These are phyloP conservation scores for Fraxinus albicans DNA, from an alignment of 305 asterid species.

Conservation along the genomic window DNA sequence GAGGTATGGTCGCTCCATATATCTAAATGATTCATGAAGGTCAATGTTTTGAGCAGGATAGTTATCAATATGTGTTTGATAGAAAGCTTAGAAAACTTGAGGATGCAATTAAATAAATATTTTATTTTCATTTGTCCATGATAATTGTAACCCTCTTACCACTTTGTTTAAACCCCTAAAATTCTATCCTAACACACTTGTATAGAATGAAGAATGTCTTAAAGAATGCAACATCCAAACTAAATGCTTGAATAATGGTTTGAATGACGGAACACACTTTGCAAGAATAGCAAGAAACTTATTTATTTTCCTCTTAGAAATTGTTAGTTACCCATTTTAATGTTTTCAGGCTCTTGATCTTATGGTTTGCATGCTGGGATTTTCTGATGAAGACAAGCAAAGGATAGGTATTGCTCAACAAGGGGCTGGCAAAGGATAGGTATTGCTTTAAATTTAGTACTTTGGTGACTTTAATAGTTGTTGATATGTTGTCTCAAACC, in stretches of 20 bases:
- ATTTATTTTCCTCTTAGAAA: not conserved
- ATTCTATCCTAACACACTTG: not conserved
- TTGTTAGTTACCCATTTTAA: slow-evolving; percentile 1
- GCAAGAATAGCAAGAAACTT: not conserved
- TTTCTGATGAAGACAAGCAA: slow-evolving; percentile 93
- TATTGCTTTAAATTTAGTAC: too few relatives aligned
- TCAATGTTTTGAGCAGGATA: not conserved
- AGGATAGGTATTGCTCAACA: slow-evolving; percentile 87
- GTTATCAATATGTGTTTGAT: not conserved
- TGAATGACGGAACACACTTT: not conserved
- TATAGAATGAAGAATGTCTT: not conserved
- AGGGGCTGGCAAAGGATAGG: slow-evolving; percentile 88
- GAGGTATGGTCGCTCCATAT: slow-evolving; percentile 54
- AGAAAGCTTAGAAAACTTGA: not conserved
- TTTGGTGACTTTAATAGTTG: too few relatives aligned
- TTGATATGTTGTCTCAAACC: too few relatives aligned
- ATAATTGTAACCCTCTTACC: not conserved
- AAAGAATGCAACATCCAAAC: not conserved
- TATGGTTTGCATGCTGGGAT: slow-evolving; percentile 95
- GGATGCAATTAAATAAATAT: not conserved
- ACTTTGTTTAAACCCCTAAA: not conserved
- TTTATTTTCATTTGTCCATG: not conserved
- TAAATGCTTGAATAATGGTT: not conserved
- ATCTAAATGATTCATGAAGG: not conserved
- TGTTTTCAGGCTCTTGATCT: slow-evolving; percentile 80